A percentile compares a stretch with the other conserved stretches of the same genome.
Conservation (phyloP, 805 yeast species). For the Candida montana region DNA sequence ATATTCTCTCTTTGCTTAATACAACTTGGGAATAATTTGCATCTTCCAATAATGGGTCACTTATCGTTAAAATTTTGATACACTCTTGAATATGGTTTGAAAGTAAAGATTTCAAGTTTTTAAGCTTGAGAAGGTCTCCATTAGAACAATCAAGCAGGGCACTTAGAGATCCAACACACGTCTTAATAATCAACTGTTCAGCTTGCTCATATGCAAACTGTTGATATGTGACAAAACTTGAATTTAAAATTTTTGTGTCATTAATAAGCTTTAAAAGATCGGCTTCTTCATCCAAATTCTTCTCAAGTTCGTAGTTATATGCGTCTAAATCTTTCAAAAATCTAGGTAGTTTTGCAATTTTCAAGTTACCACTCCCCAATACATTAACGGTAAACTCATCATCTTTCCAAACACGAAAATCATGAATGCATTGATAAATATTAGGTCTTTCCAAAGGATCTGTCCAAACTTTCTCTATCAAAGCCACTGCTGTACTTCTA, state of each 20-base stretch:
- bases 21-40: conserved; percentile 22
- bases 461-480: conserved; percentile 53
- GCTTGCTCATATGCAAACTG: conserved; percentile 47
- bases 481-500: conserved; percentile 44
- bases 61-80: conserved; percentile 32
- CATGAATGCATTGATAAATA: conserved; percentile 41
- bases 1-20: conserved; percentile 30
- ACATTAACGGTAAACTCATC: conserved; percentile 40
- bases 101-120: conserved; percentile 31
- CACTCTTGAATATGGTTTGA: conserved; percentile 45
- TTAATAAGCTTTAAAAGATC: conserved; percentile 21
- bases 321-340: conserved; percentile 9
- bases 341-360: conserved; percentile 44
- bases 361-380: conserved; percentile 52
- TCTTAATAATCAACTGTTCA: conserved; percentile 61
- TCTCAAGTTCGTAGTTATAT: conserved; percentile 20
- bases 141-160: conserved; percentile 60
- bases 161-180: conserved; percentile 66
- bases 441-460: conserved; percentile 41
- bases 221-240: conserved; percentile 27
- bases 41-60: conserved; percentile 12
- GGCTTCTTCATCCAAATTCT: conserved; percentile 21
- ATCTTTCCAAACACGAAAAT: conserved; percentile 58
- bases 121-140: conserved; percentile 49
- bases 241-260: conserved; percentile 25